A percentile compares a stretch with the other conserved stretches of the same genome.
Evolutionary conservation across 139 green algal species (phyloP).

Genomic region (Closterium sp.): DNA sequence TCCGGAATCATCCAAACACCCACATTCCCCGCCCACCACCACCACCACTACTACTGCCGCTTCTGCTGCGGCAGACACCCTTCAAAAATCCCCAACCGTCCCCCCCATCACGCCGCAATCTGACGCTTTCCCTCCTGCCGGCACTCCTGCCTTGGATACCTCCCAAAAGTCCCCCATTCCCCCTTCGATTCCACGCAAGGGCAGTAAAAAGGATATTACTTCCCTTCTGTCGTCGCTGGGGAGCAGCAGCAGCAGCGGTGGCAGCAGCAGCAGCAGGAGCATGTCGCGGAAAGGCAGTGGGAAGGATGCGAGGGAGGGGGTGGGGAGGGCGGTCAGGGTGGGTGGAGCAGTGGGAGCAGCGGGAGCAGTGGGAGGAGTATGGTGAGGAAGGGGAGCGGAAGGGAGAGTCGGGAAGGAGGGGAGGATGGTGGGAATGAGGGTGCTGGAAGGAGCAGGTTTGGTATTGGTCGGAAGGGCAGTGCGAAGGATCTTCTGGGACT

Average conservation of each 20-base stretch:
- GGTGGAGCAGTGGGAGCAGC: neutral
- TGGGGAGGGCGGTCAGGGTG: neutral
- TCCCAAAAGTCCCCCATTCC: neutral
- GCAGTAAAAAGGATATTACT: neutral
- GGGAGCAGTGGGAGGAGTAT: neutral
- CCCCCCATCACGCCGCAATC: neutral
- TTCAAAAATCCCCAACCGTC: too few relatives aligned
- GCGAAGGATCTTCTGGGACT: neutral
- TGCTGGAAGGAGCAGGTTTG: neutral
- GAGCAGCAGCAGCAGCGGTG: neutral
- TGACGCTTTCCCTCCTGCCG: neutral
- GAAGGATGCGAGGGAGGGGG: neutral
- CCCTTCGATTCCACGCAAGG: neutral
- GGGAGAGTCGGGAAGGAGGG: neutral
- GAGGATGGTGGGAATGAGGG: neutral
- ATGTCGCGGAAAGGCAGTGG: neutral
- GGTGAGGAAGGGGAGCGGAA: neutral
- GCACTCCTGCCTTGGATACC: neutral
- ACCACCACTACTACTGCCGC: too few relatives aligned
- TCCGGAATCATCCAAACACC: neutral
- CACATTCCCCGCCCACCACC: too few relatives aligned
- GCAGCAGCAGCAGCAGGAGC: neutral
- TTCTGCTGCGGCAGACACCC: neutral
- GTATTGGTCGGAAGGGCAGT: neutral
- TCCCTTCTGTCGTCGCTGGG: neutral